phyloP scores from a whole-genome alignment of 2,329 filamentous ascomycete species.

The Penicillium vulpinum region DNA sequence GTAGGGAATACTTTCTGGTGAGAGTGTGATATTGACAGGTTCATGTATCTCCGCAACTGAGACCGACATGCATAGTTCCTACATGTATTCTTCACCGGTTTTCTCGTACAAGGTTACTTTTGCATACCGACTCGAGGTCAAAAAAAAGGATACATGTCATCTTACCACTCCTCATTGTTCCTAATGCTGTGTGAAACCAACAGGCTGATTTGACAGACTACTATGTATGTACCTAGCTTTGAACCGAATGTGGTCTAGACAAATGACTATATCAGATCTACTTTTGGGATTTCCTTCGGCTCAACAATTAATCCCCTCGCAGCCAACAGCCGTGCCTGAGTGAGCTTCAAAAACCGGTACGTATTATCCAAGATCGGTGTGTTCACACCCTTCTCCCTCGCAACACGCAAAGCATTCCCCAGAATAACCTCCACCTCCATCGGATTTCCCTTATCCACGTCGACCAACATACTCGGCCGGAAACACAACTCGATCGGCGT shows the following conservation, averaged over 20 bases:
- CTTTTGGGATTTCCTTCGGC: conserved; percentile 5
- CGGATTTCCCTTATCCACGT: conserved; percentile 16
- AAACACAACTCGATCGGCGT: conserved; percentile 13
- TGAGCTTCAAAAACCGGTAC: conserved; percentile 14
- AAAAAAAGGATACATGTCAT: background rate
- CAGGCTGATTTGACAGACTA: background rate
- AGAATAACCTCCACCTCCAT: conserved; percentile 18
- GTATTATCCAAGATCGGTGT: conserved; percentile 16
- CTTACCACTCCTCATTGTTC: background rate
- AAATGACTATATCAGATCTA: conserved; percentile 5
- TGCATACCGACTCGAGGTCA: background rate
- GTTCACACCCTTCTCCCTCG: conserved; percentile 7
- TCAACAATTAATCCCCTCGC: conserved; percentile 10
- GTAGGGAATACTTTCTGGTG: background rate
- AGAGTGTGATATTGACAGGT: background rate
- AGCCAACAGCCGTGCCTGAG: conserved; percentile 11
- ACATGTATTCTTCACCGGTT: background rate
- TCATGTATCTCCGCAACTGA: background rate
- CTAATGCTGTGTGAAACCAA: background rate
- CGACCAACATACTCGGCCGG: conserved; percentile 18
- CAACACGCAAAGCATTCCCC: conserved; percentile 15
- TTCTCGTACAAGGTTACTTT: background rate
- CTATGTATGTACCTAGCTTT: background rate
- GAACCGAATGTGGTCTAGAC: background rate
- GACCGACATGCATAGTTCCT: background rate